Percentiles rank a stretch among this genome's conserved stretches.
Conservation (phyloP, 1,284 basidiomycete genomes). For the Tremellales sp. region DNA sequence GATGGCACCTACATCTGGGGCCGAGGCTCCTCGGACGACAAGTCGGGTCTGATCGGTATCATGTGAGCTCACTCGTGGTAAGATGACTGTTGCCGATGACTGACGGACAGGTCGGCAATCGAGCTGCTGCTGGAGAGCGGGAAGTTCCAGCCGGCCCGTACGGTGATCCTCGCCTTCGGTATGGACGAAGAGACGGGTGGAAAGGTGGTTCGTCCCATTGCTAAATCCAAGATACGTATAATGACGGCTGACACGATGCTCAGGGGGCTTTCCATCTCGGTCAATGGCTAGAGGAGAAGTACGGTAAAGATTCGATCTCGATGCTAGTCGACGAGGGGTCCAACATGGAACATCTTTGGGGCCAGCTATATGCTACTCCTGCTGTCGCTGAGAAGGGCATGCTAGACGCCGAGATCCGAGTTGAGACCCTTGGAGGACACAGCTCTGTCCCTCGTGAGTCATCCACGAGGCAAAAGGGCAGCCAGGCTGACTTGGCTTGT, state of each 20-base stretch:
- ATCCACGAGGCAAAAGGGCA: slow-evolving; percentile 4
- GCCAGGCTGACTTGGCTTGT: background rate
- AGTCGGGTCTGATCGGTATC: slow-evolving; percentile 58
- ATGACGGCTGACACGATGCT: background rate
- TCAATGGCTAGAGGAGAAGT: slow-evolving; percentile 54
- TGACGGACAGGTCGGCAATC: slow-evolving; percentile 51
- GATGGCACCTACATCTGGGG: slow-evolving; percentile 62
- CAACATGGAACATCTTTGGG: slow-evolving; percentile 22
- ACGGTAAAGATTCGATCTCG: slow-evolving; percentile 59
- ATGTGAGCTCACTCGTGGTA: slow-evolving; percentile 41
- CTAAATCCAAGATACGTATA: too few species aligned
- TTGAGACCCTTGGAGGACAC: slow-evolving; percentile 62
- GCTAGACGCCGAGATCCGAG: slow-evolving; percentile 56
- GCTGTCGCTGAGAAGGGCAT: slow-evolving; percentile 65
- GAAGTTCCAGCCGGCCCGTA: slow-evolving; percentile 54
- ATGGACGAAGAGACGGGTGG: slow-evolving; percentile 66
- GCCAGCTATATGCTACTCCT: slow-evolving; percentile 44
- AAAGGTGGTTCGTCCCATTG: slow-evolving; percentile 33
- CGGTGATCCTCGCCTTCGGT: slow-evolving; percentile 62
- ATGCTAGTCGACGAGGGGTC: slow-evolving; percentile 55
- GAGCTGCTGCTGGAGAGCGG: slow-evolving; percentile 56
- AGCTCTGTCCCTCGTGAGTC: slow-evolving; percentile 58
- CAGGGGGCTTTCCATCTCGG: slow-evolving; percentile 59
- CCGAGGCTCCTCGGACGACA: slow-evolving; percentile 60
- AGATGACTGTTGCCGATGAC: slow-evolving; percentile 1